Base-by-base conservation (phyloP, 306 rosid genomes). In the Vigna reflexopilosa region DNA sequence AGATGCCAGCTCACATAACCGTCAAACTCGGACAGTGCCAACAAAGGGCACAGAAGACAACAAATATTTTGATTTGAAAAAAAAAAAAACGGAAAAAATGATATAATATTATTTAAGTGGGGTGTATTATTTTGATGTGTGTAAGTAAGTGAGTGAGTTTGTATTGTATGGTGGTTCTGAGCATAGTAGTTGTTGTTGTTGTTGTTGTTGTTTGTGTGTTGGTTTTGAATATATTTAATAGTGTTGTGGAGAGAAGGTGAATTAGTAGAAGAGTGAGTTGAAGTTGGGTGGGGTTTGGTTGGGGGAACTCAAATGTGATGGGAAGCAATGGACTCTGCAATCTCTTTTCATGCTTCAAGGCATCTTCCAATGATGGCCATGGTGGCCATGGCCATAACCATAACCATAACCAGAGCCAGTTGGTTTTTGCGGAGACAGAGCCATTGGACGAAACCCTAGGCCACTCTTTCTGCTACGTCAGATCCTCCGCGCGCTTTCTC, bases 371-470 rank as follows among this genome's bases (percentile, higher is more conserved):
- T 8, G 82, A 78, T 51, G 11, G 30, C 80, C 42, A 59, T 7
- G 55, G 62, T 26, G 28, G 28, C 0, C 24, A 20, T 51, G 3
- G 26, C 28, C 42, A 59, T 7, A 49, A 56, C 82, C 83, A 69
- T 13, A 14, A 2, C 49, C 49, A 64, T 2, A 89, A 83, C 70
- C 84, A 72, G 14, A 81, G 79, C 75, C 93, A 93, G 19, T 66
- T 89, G 67, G 66, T 87, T 32, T 90, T 93, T 71, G 61, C 92
- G 0, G 87, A 85, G 24, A 67, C 89, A 0, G 93, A 90, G 77
- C 89, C 68, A 0, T 70, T 90, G 48, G 97, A 93, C 70, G 97
- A 93, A 93, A 90, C 97, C 96, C 96, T 93, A 86, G 97, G 97
- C 75, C 97, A 93, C 83, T 93, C 97, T 40, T 93, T 92, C 87